phyloP scores from a whole-genome alignment of 2,329 filamentous ascomycete genomes.

The Trichoderma arundinaceum region DNA sequence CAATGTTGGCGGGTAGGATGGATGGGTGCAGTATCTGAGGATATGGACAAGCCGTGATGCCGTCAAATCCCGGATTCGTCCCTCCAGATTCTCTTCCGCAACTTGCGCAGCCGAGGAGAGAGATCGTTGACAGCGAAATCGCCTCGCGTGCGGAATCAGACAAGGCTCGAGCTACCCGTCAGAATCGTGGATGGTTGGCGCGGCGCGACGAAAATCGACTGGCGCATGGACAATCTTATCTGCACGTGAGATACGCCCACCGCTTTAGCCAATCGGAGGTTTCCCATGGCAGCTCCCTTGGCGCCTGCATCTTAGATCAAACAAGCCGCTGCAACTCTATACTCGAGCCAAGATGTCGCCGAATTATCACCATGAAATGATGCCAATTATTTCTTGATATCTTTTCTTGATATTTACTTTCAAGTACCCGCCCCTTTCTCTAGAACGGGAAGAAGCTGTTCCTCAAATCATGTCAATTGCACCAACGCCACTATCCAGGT shows the following conservation, averaged over 20 bases:
- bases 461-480: slow-evolving; percentile 38
- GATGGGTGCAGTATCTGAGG: background rate
- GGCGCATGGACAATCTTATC: slow-evolving; percentile 32
- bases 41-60: background rate
- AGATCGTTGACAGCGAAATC: slow-evolving; percentile 12
- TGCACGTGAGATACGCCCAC: slow-evolving; percentile 30
- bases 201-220: slow-evolving; percentile 36
- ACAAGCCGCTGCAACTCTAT: background rate
- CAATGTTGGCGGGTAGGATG: background rate
- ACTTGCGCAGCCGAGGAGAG: background rate
- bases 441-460: too few relatives aligned
- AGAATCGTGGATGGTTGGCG: slow-evolving; percentile 29
- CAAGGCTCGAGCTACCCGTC: slow-evolving; percentile 17
- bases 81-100: background rate
- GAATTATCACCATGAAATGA: slow-evolving; percentile 3
- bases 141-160: slow-evolving; percentile 4
- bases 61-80: background rate
- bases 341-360: too few relatives aligned
- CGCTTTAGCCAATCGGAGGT: slow-evolving; percentile 38
- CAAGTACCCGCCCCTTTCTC: background rate
- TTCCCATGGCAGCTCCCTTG: slow-evolving; percentile 31
- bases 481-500: slow-evolving; percentile 41
- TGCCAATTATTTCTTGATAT: background rate
- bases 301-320: slow-evolving; percentile 22
- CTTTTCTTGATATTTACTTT: background rate